Evolutionary conservation across 2,329 filamentous ascomycete genomes (phyloP).

Genomic region (Nemania sp.): DNA sequence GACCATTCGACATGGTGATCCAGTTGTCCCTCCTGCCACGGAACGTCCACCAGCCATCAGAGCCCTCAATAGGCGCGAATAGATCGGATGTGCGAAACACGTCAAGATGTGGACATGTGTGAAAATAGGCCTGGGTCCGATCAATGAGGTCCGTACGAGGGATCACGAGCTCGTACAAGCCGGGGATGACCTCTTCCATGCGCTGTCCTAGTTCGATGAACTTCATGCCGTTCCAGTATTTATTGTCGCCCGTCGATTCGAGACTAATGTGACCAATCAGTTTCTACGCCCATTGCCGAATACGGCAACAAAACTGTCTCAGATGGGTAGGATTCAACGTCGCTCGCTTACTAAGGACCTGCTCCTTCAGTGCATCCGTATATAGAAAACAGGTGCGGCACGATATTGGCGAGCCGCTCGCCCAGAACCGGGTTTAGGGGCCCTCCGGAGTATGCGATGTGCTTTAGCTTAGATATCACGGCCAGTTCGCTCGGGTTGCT

Average conservation of each 20-base stretch:
- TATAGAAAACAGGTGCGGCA: slow-evolving; percentile 30
- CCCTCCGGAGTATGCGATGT: slow-evolving; percentile 32
- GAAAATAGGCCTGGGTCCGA: slow-evolving; percentile 29
- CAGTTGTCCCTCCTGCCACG: slow-evolving; percentile 40
- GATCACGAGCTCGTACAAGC: slow-evolving; percentile 38
- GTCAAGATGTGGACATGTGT: slow-evolving; percentile 43
- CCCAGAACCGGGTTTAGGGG: slow-evolving; percentile 32
- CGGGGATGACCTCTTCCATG: slow-evolving; percentile 38
- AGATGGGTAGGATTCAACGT: background rate
- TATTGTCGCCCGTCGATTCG: slow-evolving; percentile 27
- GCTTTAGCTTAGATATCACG: slow-evolving; percentile 26
- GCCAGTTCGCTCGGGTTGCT: slow-evolving; percentile 25
- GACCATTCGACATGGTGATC: slow-evolving; percentile 47
- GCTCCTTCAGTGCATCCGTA: slow-evolving; percentile 34
- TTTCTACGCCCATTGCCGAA: background rate
- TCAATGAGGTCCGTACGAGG: slow-evolving; percentile 33
- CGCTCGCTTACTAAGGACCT: slow-evolving; percentile 15
- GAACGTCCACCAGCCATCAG: slow-evolving; percentile 47
- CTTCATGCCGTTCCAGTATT: slow-evolving; percentile 34
- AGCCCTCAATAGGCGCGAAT: slow-evolving; percentile 44
- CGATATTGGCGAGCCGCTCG: slow-evolving; percentile 25
- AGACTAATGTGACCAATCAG: slow-evolving; percentile 13
- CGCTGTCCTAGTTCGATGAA: slow-evolving; percentile 37
- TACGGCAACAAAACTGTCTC: background rate
- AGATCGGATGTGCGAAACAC: slow-evolving; percentile 46